Conservation (phyloP, 1,284 basidiomycete species). For the Moniliophthora roreri region DNA sequence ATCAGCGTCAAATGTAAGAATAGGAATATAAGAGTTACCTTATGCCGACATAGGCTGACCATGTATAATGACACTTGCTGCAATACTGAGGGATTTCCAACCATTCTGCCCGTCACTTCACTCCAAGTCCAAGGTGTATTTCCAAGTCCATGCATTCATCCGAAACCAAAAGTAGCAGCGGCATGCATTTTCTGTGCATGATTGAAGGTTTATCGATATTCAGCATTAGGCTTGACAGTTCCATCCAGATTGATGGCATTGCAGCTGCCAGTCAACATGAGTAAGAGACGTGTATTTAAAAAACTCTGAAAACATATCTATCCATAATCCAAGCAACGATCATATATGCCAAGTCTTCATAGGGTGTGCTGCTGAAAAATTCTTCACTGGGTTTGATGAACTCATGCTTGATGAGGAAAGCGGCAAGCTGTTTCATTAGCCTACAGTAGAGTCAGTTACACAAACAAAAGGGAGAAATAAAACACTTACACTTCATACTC, state of each 20-base stretch:
- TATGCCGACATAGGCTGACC: too few relatives aligned
- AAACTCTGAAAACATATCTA: slow-evolving; percentile 12
- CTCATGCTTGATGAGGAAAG: slow-evolving; percentile 15
- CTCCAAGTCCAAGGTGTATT: too few relatives aligned
- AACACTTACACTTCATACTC: slow-evolving; percentile 27
- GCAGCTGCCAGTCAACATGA: slow-evolving; percentile 25
- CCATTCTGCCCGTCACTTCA: too few relatives aligned
- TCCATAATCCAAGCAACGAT: slow-evolving; percentile 35
- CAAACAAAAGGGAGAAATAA: neutral
- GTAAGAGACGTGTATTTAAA: neutral
- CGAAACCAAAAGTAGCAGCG: too few relatives aligned
- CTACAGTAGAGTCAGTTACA: slow-evolving; percentile 14
- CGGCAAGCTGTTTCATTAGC: slow-evolving; percentile 15
- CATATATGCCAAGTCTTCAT: too few relatives aligned
- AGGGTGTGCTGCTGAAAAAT: slow-evolving; percentile 23
- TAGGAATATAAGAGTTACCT: slow-evolving; percentile 22
- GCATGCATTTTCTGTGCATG: slow-evolving; percentile 37
- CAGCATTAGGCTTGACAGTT: slow-evolving; percentile 13
- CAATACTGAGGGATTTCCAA: too few relatives aligned
- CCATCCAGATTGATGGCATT: slow-evolving; percentile 27
- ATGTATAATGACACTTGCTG: too few relatives aligned
- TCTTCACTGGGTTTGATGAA: slow-evolving; percentile 14
- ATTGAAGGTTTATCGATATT: slow-evolving; percentile 20
- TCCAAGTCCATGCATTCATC: too few relatives aligned
- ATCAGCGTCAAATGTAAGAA: slow-evolving; percentile 21